Percentiles rank a stretch among this genome's conserved stretches.
Evolutionary conservation across 495 filamentous ascomycete genomes (phyloP).

Genomic region (Cetradonia linearis): DNA sequence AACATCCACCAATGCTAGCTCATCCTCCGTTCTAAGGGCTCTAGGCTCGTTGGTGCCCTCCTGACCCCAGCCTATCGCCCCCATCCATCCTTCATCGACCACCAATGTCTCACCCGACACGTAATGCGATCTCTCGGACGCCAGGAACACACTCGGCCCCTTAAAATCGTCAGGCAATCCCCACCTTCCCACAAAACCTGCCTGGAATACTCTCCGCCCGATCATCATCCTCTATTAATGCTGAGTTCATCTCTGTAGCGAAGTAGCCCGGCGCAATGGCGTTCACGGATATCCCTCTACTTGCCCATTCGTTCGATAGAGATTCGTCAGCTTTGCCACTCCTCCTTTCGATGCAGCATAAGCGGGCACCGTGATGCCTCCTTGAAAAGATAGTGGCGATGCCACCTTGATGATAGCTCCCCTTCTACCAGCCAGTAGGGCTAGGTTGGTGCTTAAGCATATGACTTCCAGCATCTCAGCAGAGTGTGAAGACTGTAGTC

Average conservation of each 20-base stretch:
- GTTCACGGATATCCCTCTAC: slow-evolving; percentile 68
- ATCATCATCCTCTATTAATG: slow-evolving; percentile 60
- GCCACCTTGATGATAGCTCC: slow-evolving; percentile 84
- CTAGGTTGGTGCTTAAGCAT: slow-evolving; percentile 54
- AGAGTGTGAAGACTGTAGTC: slow-evolving; percentile 69
- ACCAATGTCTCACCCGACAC: slow-evolving; percentile 71
- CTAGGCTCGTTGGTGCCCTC: neutral
- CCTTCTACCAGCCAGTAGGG: slow-evolving; percentile 43
- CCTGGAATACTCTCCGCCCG: slow-evolving; percentile 64
- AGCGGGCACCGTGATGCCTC: slow-evolving; percentile 80
- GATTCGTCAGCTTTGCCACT: slow-evolving; percentile 81
- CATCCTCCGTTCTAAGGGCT: neutral
- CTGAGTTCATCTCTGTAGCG: slow-evolving; percentile 85
- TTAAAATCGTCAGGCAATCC: slow-evolving; percentile 83
- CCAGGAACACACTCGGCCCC: slow-evolving; percentile 69
- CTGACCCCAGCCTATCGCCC: slow-evolving; percentile 24
- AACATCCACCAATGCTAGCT: neutral
- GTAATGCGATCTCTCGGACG: slow-evolving; percentile 65
- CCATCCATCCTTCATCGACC: slow-evolving; percentile 94
- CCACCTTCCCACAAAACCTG: slow-evolving; percentile 80
- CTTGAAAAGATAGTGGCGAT: slow-evolving; percentile 78
- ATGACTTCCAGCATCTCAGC: slow-evolving; percentile 76
- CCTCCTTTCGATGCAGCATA: slow-evolving; percentile 87
- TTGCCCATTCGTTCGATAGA: slow-evolving; percentile 77
- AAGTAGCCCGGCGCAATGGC: slow-evolving; percentile 77